Evolutionary conservation across 305 asterid genomes (phyloP).

Genomic region (Andrographis paniculata): DNA sequence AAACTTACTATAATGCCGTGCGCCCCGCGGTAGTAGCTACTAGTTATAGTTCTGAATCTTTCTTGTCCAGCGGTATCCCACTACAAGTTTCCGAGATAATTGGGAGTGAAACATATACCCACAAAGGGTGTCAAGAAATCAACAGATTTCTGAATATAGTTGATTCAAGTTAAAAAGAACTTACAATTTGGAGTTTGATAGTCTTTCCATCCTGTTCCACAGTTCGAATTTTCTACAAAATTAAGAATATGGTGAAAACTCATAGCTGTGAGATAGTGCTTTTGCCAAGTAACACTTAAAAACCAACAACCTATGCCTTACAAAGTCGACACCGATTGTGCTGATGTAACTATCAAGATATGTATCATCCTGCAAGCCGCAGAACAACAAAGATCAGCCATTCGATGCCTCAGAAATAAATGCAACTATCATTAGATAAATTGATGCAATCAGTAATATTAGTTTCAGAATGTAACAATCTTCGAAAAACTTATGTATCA

Average conservation of each 20-base stretch:
- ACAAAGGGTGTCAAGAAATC: background rate
- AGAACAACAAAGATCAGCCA: conserved; percentile 2
- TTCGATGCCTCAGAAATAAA: no score
- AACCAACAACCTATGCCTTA: conserved; percentile 25
- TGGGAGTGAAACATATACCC: no score
- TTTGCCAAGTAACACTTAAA: conserved; percentile 8
- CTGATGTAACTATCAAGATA: conserved; percentile 81
- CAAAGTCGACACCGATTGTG: conserved; percentile 83
- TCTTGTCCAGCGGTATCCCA: conserved; percentile 99
- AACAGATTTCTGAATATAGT: background rate
- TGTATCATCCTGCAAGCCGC: conserved; percentile 52
- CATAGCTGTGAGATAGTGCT: background rate
- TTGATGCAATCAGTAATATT: no score
- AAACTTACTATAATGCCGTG: conserved; percentile 86
- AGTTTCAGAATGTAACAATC: no score
- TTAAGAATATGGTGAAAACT: conserved; percentile 12
- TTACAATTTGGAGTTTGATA: conserved; percentile 76
- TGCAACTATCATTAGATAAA: no score
- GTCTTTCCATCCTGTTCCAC: conserved; percentile 78
- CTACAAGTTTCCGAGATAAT: no score
- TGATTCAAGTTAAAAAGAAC: conserved; percentile 11
- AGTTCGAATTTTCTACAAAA: conserved; percentile 80
- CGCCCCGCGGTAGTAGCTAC: conserved; percentile 96
- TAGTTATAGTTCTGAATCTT: conserved; percentile 88
- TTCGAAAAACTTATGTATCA: no score